A percentile compares a stretch with the other conserved stretches of the same genome.
Evolutionary conservation across 2,329 filamentous ascomycete species (phyloP).

Genomic region (Emericellopsis cladophorae): DNA sequence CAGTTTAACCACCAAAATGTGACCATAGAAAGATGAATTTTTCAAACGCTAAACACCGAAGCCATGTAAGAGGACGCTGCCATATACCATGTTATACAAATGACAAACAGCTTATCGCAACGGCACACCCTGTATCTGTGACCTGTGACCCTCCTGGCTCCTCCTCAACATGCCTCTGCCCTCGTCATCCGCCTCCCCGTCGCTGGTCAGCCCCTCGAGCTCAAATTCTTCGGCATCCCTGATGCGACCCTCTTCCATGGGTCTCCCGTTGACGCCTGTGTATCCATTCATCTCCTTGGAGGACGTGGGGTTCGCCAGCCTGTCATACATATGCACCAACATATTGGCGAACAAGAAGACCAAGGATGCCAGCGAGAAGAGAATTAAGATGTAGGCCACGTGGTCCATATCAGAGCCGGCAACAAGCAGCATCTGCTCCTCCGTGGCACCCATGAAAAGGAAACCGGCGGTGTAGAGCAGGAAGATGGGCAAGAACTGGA

Average conservation of each 20-base stretch:
- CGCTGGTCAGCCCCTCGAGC: conserved; percentile 77
- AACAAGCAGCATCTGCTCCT: conserved; percentile 84
- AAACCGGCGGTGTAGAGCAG: conserved; percentile 86
- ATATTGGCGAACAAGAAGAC: conserved; percentile 85
- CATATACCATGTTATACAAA: no score
- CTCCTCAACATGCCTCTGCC: conserved; percentile 7
- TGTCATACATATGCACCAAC: conserved; percentile 73
- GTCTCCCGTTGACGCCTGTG: conserved; percentile 16
- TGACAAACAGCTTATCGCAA: no score
- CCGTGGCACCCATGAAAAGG: conserved; percentile 93
- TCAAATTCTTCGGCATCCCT: conserved; percentile 88
- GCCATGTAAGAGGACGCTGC: no score
- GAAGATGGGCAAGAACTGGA: conserved; percentile 41
- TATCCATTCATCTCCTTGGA: conserved; percentile 16
- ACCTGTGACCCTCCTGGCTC: no score
- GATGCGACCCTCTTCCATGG: conserved; percentile 42
- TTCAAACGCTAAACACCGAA: no score
- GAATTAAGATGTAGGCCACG: conserved; percentile 81
- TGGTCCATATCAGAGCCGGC: conserved; percentile 66
- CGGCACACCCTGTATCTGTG: no score
- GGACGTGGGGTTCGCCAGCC: conserved; percentile 27
- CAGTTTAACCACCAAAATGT: no score
- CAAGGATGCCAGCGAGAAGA: conserved; percentile 83
- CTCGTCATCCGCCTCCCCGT: conserved; percentile 60
- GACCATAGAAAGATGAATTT: no score